These are phyloP conservation scores for Tuber melanosporum DNA, from an alignment of 495 filamentous ascomycete species.

Conservation along the genomic window DNA sequence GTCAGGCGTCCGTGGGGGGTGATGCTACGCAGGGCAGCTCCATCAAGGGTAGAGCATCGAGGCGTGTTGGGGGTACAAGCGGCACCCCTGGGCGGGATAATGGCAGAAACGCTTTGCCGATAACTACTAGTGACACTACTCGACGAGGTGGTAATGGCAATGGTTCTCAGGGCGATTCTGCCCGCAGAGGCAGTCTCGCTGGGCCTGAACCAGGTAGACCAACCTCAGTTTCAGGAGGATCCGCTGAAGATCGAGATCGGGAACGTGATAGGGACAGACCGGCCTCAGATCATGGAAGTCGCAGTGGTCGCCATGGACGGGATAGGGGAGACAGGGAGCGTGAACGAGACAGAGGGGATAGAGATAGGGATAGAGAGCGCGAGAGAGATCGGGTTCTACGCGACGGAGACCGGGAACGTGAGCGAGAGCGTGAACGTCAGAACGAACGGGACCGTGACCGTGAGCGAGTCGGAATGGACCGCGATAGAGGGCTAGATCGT, in stretches of 20 bases:
- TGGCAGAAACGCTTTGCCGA: background rate
- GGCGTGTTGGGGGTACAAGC: conserved; percentile 21
- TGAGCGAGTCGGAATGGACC: conserved; percentile 18
- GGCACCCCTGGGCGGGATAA: conserved; percentile 21
- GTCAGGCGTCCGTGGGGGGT: conserved; percentile 26
- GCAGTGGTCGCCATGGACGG: conserved; percentile 34
- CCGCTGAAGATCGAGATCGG: conserved; percentile 23
- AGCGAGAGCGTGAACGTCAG: conserved; percentile 28
- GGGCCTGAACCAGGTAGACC: conserved; percentile 37
- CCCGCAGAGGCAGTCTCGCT: conserved; percentile 39
- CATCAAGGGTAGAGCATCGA: conserved; percentile 31
- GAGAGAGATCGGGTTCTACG: conserved; percentile 30
- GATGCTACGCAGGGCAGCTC: conserved; percentile 25
- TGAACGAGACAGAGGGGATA: conserved; percentile 22
- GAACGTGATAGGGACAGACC: conserved; percentile 12
- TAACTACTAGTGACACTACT: background rate
- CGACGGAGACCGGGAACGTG: conserved; percentile 19
- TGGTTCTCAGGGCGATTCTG: conserved; percentile 31
- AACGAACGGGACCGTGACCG: conserved; percentile 30
- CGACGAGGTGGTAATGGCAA: conserved; percentile 23
- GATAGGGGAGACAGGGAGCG: conserved; percentile 19
- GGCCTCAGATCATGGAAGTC: conserved; percentile 33
- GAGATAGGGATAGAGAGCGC: conserved; percentile 26
- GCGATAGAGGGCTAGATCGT: conserved; percentile 28
- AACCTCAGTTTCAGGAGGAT: conserved; percentile 23